Percentiles rank a stretch among this genome's conserved stretches.
Conservation (phyloP, 2,329 filamentous ascomycete species). For the Cytospora piceicola region DNA sequence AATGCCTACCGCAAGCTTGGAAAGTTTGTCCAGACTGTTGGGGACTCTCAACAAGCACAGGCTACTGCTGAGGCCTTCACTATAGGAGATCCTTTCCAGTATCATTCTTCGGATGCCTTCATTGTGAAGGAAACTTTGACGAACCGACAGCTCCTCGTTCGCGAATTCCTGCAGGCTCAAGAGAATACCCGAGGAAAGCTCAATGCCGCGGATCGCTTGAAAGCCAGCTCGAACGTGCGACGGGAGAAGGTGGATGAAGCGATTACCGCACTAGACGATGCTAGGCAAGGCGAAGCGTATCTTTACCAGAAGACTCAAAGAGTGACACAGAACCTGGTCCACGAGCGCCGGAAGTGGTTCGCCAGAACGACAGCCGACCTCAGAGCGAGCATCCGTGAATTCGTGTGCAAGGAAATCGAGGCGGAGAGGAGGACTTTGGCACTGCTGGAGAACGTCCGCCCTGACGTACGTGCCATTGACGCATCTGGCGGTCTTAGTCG, state of each 20-base stretch:
- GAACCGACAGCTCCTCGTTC: constrained; percentile 93
- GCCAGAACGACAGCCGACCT: constrained; percentile 83
- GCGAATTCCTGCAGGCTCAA: constrained; percentile 90
- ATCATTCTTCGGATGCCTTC: constrained; percentile 93
- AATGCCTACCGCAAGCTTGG: constrained; percentile 95
- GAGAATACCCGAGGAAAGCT: constrained; percentile 81
- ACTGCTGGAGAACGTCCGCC: constrained; percentile 88
- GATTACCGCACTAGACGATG: constrained; percentile 88
- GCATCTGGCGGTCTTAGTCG: constrained; percentile 86
- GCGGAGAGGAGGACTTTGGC: constrained; percentile 89
- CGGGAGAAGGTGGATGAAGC: constrained; percentile 97
- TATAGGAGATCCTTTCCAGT: constrained; percentile 88
- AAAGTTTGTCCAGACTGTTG: constrained; percentile 88
- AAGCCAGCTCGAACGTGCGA: constrained; percentile 82
- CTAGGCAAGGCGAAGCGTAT: constrained; percentile 77
- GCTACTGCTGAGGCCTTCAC: constrained; percentile 96
- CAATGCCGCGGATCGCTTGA: constrained; percentile 84
- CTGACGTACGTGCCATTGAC: constrained; percentile 92
- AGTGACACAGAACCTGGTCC: constrained; percentile 85
- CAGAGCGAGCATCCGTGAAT: constrained; percentile 82
- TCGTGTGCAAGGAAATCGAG: constrained; percentile 92
- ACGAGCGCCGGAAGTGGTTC: constrained; percentile 92
- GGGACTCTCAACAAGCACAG: constrained; percentile 94
- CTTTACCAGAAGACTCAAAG: constrained; percentile 84
- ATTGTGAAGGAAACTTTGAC: constrained; percentile 98